phyloP scores from a whole-genome alignment of 495 filamentous ascomycete genomes.

The Neurospora discreta region DNA sequence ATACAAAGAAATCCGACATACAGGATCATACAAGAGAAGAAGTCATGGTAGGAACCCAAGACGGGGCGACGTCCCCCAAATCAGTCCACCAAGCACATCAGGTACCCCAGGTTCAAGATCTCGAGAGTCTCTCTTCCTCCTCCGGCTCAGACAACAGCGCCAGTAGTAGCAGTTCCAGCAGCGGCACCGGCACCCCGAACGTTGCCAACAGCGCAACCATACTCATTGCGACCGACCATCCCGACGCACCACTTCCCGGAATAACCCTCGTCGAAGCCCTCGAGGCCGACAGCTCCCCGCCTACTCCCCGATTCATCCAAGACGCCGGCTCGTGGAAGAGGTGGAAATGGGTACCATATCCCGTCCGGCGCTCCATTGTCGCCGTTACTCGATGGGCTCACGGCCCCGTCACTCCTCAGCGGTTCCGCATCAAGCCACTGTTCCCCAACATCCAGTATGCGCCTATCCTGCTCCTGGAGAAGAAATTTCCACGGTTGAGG shows the following conservation, averaged over 20 bases:
- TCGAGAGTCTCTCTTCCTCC: neutral
- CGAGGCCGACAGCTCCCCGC: slow-evolving; percentile 18
- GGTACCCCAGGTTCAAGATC: neutral
- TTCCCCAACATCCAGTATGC: slow-evolving; percentile 59
- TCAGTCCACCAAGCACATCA: neutral
- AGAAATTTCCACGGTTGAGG: slow-evolving; percentile 48
- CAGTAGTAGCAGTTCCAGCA: neutral
- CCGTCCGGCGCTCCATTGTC: slow-evolving; percentile 27
- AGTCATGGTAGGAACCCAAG: neutral
- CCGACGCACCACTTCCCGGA: slow-evolving; percentile 21
- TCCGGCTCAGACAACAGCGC: neutral
- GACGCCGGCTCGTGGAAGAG: slow-evolving; percentile 25
- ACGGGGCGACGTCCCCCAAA: neutral
- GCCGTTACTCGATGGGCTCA: slow-evolving; percentile 52
- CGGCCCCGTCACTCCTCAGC: slow-evolving; percentile 55
- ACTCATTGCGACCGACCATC: slow-evolving; percentile 16
- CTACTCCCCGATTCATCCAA: slow-evolving; percentile 30
- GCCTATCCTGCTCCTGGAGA: slow-evolving; percentile 52
- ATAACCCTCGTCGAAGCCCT: slow-evolving; percentile 10
- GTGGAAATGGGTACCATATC: slow-evolving; percentile 40
- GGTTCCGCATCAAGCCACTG: slow-evolving; percentile 55
- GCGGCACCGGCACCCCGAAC: neutral
- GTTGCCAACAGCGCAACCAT: slow-evolving; percentile 6
- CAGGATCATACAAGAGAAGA: neutral
- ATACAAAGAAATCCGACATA: neutral